Percentiles rank a stretch among this genome's conserved stretches.
Conservation (phyloP, 1,284 basidiomycete genomes). For the Meripilus lineatus region DNA sequence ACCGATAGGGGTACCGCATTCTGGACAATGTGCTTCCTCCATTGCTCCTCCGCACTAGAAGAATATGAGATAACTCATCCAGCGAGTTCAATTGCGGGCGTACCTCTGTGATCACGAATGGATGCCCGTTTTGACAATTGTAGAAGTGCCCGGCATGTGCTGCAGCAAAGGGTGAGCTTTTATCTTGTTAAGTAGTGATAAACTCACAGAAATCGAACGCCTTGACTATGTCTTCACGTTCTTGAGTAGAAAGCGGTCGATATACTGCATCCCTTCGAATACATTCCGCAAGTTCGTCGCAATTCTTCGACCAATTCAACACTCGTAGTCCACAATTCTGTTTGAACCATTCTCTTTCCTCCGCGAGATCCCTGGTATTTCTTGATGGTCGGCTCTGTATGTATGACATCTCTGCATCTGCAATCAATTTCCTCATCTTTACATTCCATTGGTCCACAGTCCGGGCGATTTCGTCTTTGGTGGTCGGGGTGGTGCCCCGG, state of each 20-base stretch:
- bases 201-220: conserved; percentile 41
- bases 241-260: conserved; percentile 39
- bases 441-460: conserved; percentile 6
- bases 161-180: conserved; percentile 15
- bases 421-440: background rate
- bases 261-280: conserved; percentile 32
- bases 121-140: conserved; percentile 19
- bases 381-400: conserved; percentile 13
- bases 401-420: conserved; percentile 11
- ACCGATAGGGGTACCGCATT: conserved; percentile 4
- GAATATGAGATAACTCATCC: background rate
- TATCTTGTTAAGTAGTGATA: background rate
- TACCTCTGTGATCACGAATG: conserved; percentile 19
- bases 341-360: conserved; percentile 30
- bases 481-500: background rate
- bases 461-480: conserved; percentile 12
- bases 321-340: conserved; percentile 27
- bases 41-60: conserved; percentile 6
- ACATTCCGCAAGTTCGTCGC: conserved; percentile 22
- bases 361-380: conserved; percentile 15
- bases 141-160: conserved; percentile 38
- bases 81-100: background rate
- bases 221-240: conserved; percentile 41
- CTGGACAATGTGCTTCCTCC: conserved; percentile 2
- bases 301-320: conserved; percentile 27